Base-by-base conservation (phyloP, 192 early-diverging fungal species). In the Jimgerdemannia flammicorona region DNA sequence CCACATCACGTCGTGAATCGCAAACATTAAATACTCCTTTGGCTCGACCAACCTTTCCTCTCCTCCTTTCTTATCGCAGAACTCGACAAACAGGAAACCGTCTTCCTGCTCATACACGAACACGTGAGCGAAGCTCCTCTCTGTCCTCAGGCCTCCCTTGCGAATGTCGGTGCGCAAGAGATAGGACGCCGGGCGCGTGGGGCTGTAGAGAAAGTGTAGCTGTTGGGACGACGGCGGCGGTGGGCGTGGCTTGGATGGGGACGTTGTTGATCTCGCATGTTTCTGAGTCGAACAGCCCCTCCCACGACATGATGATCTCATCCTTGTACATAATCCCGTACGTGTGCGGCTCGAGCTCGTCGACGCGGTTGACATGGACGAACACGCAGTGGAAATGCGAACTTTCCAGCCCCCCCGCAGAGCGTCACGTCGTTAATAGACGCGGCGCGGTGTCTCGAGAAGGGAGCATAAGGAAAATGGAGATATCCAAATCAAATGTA, bases 121-220 rank as follows among this genome's bases (percentile, higher is more conserved):
- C 70, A 77, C 76, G 19, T 64, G 65, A 66, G 71, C 76, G 41
- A 77, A 71, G 18, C 18, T 41, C 14, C 72, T 64, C 10, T 70
- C 76, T 40, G 59, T 65, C 63, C 72, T 77, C 42, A 77, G 70
- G n/a, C 76, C 70, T 54, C 76, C 76, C 17, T 77, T 77, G 1
- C 59, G 44, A 14, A 77, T 66, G 41, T 71, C 70, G 19, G 44
- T 54, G 43, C 44, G 19, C 19, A n/a, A n/a, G n/a, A n/a, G n/a
- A n/a, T n/a, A 77, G 71, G 64, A 19, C 71, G 39, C 4, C 71
- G 43, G 66, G 66, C 68, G 9, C 71, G 76, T 70, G 49, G 43
- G 20, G 66, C 19, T 29, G 29, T 1, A 1, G 29, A 29, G 29
- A 29, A 29, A 10, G 29, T 20, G 66, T 67, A 29, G 43, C 70